Evolutionary conservation across 495 filamentous ascomycete species (phyloP), one percentile per base, ranked within the genome.

Genomic region (Friedmanniomyces endolithicus): DNA sequence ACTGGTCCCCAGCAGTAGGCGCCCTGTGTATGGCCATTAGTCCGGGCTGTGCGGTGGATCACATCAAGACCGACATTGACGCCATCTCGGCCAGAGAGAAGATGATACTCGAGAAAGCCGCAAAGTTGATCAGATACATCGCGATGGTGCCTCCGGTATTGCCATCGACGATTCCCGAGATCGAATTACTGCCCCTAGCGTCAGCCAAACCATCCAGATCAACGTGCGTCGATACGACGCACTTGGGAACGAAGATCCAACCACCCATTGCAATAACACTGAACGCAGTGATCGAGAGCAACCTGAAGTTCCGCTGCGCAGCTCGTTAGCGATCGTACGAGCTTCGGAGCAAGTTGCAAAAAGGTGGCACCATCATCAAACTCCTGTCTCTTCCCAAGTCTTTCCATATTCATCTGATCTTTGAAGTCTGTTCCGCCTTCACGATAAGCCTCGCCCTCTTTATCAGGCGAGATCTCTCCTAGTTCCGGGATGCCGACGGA

Each of bases 41-140:
- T 19, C 19, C 16, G 2, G 19, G 6, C 44, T 31, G 27, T 31
- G 27, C 9, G 9, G 3, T 31, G 27, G 27, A 16, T 8, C 44
- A 4, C 41, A 23, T 23, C 20, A 8, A 22, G 7, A 48, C 52
- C 17, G 11, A 54, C 67, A 72, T 72, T 19, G 69, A 70, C 34
- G 70, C 53, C 70, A 72, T 66, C 48, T 66, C 64, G 6, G 62
- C 62, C 11, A 74, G 50, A 7, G 64, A 65, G 0, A 67, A 27
- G 39, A 70, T 57, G 9, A 72, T 63, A 34, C 65, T 64, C 22
- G 58, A 45, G 29, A 68, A 66, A 17, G 69, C 71, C 11, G 65
- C 31, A 29, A 65, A 71, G 48, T 57, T 57, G 17, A 27, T 27
- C 6, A 57, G 47, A 35, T 27, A 57, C 17, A 57, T 57, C 12